These are phyloP conservation scores for Camillea tinctor DNA, from an alignment of 2,329 filamentous ascomycete species.

Conservation along the genomic window DNA sequence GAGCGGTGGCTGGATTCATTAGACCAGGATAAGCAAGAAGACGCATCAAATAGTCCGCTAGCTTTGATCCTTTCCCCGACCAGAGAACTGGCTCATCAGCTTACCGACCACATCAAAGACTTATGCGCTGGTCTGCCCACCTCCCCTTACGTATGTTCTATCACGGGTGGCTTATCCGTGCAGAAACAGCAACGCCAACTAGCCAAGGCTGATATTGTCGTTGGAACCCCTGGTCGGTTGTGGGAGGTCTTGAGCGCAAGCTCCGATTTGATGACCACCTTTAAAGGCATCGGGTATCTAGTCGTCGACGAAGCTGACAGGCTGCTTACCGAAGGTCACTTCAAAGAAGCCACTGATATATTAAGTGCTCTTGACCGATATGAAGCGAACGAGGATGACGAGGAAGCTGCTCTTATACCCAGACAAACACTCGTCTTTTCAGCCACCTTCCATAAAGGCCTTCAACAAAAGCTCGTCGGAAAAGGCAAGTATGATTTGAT, in stretches of 20 bases:
- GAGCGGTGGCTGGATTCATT: constrained; percentile 68
- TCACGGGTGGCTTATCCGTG: constrained; percentile 91
- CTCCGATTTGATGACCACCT: constrained; percentile 63
- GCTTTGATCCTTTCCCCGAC: constrained; percentile 89
- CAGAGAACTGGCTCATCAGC: constrained; percentile 88
- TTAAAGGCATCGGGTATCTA: constrained; percentile 75
- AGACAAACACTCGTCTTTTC: constrained; percentile 95
- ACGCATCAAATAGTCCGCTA: constrained; percentile 51
- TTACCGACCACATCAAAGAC: constrained; percentile 76
- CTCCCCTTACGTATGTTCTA: constrained; percentile 73
- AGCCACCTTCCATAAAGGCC: constrained; percentile 86
- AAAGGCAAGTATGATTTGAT: constrained; percentile 68
- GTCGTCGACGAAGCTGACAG: constrained; percentile 95
- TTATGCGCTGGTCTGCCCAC: constrained; percentile 63
- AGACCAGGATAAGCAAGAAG: constrained; percentile 34
- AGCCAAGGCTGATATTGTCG: constrained; percentile 82
- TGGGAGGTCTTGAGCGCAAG: constrained; percentile 91
- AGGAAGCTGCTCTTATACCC: constrained; percentile 43
- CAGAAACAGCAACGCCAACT: constrained; percentile 90
- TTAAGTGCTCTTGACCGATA: constrained; percentile 73
- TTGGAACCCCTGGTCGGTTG: constrained; percentile 86
- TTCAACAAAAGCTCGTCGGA: constrained; percentile 87
- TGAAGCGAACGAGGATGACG: constrained; percentile 52
- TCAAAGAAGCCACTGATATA: constrained; percentile 91
- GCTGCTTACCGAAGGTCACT: constrained; percentile 87